These are phyloP conservation scores for Crithidia thermophila DNA, from an alignment of 208 protist genomes.

Conservation along the genomic window DNA sequence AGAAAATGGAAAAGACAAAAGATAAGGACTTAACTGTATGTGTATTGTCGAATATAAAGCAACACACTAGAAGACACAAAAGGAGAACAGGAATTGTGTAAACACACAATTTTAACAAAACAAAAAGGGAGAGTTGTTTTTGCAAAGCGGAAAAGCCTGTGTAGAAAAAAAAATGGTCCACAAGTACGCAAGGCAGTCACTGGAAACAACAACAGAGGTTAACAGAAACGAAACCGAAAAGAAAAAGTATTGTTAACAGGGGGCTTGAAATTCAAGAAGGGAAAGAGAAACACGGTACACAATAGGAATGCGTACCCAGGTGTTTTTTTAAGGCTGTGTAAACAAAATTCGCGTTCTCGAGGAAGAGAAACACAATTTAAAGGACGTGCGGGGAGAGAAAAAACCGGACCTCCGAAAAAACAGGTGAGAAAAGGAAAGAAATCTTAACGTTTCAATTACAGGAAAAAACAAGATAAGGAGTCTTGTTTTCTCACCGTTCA, in stretches of 20 bases:
- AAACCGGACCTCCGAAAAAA: neutral
- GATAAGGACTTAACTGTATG: no score
- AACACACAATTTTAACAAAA: constrained; percentile 9
- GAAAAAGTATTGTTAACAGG: no score
- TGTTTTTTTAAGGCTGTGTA: no score
- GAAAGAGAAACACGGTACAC: no score
- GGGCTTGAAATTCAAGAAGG: no score
- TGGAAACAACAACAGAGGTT: neutral
- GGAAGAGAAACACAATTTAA: no score
- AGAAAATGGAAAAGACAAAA: neutral
- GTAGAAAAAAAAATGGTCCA: neutral
- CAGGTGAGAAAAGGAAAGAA: no score
- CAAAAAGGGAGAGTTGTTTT: constrained; percentile 3
- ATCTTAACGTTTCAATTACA: neutral
- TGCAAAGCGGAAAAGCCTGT: neutral
- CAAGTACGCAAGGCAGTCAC: neutral
- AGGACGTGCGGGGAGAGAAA: neutral
- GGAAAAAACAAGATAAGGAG: neutral
- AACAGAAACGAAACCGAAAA: neutral
- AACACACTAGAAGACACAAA: no score
- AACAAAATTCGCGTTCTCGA: no score
- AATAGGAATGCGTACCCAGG: no score
- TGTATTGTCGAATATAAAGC: no score
- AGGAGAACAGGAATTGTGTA: neutral
- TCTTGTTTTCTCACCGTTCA: neutral